phyloP scores from a whole-genome alignment of 495 filamentous ascomycete species.

The Tuber indicum region DNA sequence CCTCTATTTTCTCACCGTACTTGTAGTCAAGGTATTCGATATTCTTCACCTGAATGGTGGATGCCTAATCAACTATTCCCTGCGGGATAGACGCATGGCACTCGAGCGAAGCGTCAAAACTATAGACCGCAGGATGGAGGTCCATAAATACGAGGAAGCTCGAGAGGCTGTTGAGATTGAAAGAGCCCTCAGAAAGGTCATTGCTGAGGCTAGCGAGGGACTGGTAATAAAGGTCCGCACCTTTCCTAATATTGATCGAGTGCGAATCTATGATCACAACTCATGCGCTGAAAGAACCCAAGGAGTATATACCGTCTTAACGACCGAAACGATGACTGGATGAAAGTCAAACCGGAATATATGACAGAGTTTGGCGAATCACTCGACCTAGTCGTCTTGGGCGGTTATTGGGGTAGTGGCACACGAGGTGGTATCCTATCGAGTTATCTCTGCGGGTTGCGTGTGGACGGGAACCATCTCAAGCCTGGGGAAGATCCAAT shows the following conservation, averaged over 20 bases:
- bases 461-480: constrained; percentile 63
- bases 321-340: constrained; percentile 92
- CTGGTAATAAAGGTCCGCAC: constrained; percentile 65
- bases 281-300: constrained; percentile 55
- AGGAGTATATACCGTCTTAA: constrained; percentile 78
- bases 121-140: constrained; percentile 69
- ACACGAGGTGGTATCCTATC: constrained; percentile 73
- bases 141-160: constrained; percentile 67
- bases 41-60: constrained; percentile 80
- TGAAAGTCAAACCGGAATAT: constrained; percentile 98
- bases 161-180: constrained; percentile 66
- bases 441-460: constrained; percentile 80
- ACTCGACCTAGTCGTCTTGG: constrained; percentile 80
- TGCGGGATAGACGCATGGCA: constrained; percentile 73
- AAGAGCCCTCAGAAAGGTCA: constrained; percentile 66
- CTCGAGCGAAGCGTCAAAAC: constrained; percentile 59
- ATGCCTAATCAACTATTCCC: constrained; percentile 69
- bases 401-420: constrained; percentile 88
- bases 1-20: not conserved
- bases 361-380: constrained; percentile 96
- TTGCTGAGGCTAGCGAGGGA: constrained; percentile 83
- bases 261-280: constrained; percentile 3
- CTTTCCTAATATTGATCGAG: not conserved
- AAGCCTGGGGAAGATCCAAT: constrained; percentile 33
- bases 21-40: constrained; percentile 64